Conservation (phyloP, 78 protist genomes). For the Dictyostelium discoideum region DNA sequence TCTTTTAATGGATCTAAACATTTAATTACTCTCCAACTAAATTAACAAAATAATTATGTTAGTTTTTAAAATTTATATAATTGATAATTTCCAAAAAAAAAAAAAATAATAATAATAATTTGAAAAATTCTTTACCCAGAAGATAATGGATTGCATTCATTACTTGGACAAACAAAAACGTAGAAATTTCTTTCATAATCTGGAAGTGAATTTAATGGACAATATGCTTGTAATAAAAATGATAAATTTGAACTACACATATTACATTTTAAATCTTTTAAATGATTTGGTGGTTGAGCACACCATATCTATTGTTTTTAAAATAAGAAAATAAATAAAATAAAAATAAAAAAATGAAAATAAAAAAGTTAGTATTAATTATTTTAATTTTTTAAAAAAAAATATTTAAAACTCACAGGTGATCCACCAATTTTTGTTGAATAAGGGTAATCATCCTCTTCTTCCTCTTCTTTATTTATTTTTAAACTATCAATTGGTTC, state of each 20-base stretch:
- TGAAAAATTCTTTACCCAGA: slow-evolving; percentile 5
- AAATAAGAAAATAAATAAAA: neutral
- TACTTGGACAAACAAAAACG: slow-evolving; percentile 39
- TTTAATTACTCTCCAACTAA: slow-evolving; percentile 39
- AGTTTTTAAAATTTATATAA: neutral
- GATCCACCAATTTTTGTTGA: slow-evolving; percentile 64
- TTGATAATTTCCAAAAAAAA: neutral
- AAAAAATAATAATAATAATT: neutral
- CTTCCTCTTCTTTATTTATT: neutral
- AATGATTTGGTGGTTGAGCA: slow-evolving; percentile 55
- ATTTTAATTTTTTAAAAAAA: neutral
- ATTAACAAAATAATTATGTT: no score
- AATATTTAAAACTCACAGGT: slow-evolving; percentile 21
- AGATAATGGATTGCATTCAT: slow-evolving; percentile 15
- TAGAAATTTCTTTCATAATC: slow-evolving; percentile 62
- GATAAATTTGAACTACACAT: slow-evolving; percentile 1
- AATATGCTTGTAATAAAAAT: slow-evolving; percentile 53
- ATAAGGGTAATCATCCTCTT: slow-evolving; percentile 24
- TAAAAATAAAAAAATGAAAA: neutral
- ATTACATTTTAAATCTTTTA: slow-evolving; percentile 49
- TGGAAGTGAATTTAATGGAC: slow-evolving; percentile 48
- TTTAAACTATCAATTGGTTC: neutral
- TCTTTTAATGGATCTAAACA: slow-evolving; percentile 38
- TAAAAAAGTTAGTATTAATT: neutral
- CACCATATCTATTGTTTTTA: slow-evolving; percentile 26